Evolutionary conservation across 2,329 filamentous ascomycete genomes (phyloP).

Genomic region (Rhynchosporium graminicola): DNA sequence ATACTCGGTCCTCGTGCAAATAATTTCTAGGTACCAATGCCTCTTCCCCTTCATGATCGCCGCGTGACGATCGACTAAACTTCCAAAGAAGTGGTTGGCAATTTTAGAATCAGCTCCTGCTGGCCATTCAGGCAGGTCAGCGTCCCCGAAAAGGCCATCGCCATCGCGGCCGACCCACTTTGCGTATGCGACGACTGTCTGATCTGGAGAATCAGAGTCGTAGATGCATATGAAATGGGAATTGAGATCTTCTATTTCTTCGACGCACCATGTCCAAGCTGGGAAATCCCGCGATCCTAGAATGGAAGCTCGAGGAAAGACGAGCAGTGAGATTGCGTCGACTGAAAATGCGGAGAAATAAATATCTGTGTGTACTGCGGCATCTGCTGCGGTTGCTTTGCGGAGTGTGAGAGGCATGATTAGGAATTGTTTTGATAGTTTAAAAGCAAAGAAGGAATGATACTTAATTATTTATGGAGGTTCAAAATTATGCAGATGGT

Average conservation of each 20-base stretch:
- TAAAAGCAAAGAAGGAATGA: background rate
- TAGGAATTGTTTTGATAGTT: slow-evolving; percentile 1
- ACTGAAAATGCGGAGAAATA: slow-evolving; percentile 49
- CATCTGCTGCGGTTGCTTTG: slow-evolving; percentile 45
- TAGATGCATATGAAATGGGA: slow-evolving; percentile 46
- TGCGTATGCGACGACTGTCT: slow-evolving; percentile 47
- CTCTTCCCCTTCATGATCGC: slow-evolving; percentile 45
- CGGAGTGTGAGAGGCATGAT: slow-evolving; percentile 41
- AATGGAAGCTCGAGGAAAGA: slow-evolving; percentile 41
- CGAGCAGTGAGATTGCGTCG: slow-evolving; percentile 43
- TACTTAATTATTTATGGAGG: background rate
- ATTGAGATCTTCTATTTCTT: slow-evolving; percentile 46
- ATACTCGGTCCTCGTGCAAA: slow-evolving; percentile 46
- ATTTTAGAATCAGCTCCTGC: slow-evolving; percentile 42
- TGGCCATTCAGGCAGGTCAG: slow-evolving; percentile 44
- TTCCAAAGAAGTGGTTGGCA: slow-evolving; percentile 46
- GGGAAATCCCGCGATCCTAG: background rate
- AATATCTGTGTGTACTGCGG: slow-evolving; percentile 44
- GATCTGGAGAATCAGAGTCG: slow-evolving; percentile 35
- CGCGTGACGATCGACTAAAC: slow-evolving; percentile 42
- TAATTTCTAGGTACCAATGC: slow-evolving; percentile 53
- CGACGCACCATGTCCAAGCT: slow-evolving; percentile 41
- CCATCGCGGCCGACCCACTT: slow-evolving; percentile 48
- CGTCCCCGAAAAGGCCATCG: slow-evolving; percentile 21
- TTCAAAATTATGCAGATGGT: background rate